Conservation (phyloP, 148 eudicot species). For the Oxyria digyna region DNA sequence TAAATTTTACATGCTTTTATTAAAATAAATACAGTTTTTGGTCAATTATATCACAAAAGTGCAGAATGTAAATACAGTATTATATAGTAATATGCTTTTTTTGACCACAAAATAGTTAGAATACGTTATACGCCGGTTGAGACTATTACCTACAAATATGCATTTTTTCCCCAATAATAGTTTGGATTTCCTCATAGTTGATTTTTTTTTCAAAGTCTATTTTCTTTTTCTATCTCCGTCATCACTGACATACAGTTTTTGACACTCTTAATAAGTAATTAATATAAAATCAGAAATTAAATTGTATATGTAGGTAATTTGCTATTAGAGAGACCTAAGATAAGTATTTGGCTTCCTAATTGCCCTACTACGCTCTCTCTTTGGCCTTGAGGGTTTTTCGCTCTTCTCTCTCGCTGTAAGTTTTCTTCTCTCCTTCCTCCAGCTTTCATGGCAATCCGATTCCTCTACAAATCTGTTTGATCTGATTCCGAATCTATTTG, state of each 20-base stretch:
- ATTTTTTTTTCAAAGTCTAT: no score
- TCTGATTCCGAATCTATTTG: not conserved
- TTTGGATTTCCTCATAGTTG: no score
- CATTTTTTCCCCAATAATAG: no score
- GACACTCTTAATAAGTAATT: not conserved
- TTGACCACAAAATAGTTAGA: not conserved
- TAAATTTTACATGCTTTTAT: no score
- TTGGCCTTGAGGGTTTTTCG: slow-evolving; percentile 12
- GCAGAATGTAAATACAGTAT: no score
- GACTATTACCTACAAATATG: not conserved
- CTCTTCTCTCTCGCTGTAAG: slow-evolving; percentile 13
- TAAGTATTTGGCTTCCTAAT: not conserved
- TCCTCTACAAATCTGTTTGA: not conserved
- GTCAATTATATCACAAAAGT: no score
- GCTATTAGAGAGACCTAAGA: not conserved
- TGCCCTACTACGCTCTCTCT: slow-evolving; percentile 2
- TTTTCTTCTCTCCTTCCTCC: slow-evolving; percentile 3
- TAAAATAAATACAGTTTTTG: no score
- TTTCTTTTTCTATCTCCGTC: not conserved
- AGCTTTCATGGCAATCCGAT: not conserved
- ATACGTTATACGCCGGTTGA: not conserved
- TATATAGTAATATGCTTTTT: no score
- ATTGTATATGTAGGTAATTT: not conserved
- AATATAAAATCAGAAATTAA: not conserved
- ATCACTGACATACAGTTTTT: not conserved